phyloP scores from a whole-genome alignment of 2,329 filamentous ascomycete species.

The Sarocladium strictum region DNA sequence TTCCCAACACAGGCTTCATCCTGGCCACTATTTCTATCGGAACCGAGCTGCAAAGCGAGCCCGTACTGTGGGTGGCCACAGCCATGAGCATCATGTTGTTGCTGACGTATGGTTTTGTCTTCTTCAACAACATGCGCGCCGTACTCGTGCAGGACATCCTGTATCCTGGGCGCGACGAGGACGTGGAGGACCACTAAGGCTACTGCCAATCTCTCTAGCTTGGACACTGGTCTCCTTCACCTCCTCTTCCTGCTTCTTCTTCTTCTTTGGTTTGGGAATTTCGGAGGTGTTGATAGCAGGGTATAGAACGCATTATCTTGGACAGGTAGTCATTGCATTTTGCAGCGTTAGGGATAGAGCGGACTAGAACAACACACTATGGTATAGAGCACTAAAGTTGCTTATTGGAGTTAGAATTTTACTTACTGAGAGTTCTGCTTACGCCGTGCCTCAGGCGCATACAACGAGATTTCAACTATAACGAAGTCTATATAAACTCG shows the following conservation, averaged over 20 bases:
- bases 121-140: slow-evolving; percentile 36
- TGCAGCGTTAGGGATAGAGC: background rate
- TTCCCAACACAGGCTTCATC: slow-evolving; percentile 56
- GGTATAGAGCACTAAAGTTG: background rate
- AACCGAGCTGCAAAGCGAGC: slow-evolving; percentile 38
- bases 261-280: background rate
- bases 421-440: background rate
- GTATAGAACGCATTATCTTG: background rate
- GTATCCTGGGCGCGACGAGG: slow-evolving; percentile 49
- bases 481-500: background rate
- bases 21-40: slow-evolving; percentile 51
- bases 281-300: background rate
- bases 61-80: slow-evolving; percentile 40
- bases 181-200: slow-evolving; percentile 40
- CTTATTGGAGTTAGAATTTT: background rate
- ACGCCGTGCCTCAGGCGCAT: background rate
- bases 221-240: background rate
- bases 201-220: background rate
- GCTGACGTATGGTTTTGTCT: slow-evolving; percentile 24
- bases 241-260: no score
- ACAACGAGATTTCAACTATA: background rate
- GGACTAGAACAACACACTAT: background rate
- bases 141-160: slow-evolving; percentile 48
- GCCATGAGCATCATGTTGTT: slow-evolving; percentile 38
- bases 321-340: background rate